These are phyloP conservation scores for Herpomyces periplanetae DNA, from an alignment of 2,329 filamentous ascomycete species.

Conservation along the genomic window DNA sequence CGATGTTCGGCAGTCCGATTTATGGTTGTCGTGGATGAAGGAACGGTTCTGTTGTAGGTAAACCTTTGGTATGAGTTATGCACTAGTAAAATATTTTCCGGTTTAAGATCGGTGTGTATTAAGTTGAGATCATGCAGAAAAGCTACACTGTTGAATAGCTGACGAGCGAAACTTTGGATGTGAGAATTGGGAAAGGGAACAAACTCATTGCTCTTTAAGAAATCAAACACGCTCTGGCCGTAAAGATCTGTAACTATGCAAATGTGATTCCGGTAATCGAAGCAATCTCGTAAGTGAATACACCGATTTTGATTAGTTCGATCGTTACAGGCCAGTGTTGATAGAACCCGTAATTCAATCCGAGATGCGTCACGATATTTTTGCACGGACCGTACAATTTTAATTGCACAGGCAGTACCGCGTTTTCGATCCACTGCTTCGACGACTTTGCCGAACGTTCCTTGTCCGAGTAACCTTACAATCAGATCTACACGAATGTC, in stretches of 20 bases:
- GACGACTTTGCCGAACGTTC: slow-evolving; percentile 92
- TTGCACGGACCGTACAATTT: slow-evolving; percentile 89
- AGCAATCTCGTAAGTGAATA: slow-evolving; percentile 82
- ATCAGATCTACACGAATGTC: slow-evolving; percentile 25
- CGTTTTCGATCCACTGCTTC: slow-evolving; percentile 45
- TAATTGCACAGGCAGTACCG: slow-evolving; percentile 56
- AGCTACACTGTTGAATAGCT: slow-evolving; percentile 87
- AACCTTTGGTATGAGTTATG: slow-evolving; percentile 24
- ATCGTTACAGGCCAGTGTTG: slow-evolving; percentile 68
- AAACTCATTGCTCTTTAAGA: slow-evolving; percentile 73
- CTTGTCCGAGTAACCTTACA: slow-evolving; percentile 57
- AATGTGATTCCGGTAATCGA: slow-evolving; percentile 87
- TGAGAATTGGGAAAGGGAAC: slow-evolving; percentile 93
- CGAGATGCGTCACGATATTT: slow-evolving; percentile 88
- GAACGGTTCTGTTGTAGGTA: slow-evolving; percentile 24
- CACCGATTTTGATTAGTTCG: slow-evolving; percentile 69
- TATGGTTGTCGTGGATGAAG: slow-evolving; percentile 18
- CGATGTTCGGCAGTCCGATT: slow-evolving; percentile 18
- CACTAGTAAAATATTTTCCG: slow-evolving; percentile 24
- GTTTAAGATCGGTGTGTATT: slow-evolving; percentile 49
- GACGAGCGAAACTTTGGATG: slow-evolving; percentile 80
- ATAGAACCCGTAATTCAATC: slow-evolving; percentile 69
- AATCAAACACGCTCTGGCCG: slow-evolving; percentile 90
- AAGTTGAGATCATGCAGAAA: slow-evolving; percentile 89
- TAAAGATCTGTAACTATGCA: slow-evolving; percentile 42